Base-by-base conservation (phyloP, 2,329 filamentous ascomycete species). In the Pyrenophora seminiperda region DNA sequence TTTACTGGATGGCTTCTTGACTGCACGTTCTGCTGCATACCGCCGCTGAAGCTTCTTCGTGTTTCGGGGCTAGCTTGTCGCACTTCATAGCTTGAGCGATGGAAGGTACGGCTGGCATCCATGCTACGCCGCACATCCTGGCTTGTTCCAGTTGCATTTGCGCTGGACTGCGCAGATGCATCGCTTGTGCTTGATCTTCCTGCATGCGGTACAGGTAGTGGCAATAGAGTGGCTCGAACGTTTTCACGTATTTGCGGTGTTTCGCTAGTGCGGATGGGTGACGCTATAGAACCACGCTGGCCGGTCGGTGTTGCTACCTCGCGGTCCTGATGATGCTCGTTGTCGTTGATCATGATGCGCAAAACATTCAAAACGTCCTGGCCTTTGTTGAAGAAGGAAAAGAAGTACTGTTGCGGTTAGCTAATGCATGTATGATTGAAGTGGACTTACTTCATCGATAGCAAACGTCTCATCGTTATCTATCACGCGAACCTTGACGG, bases 391-490 rank as follows among this genome's bases (percentile, higher is more conserved):
- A 97, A 96, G 74, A 97, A 97, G 0, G 92, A 94, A 72, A 99
- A 97, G 71, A 95, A 97, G 71, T 97, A 97, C 85, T 92, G 52
- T 9, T 9, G 2, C 1, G 9, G 30, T 65, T 43, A 67, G 59
- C 34, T 29, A 31, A 18, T 4, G 2, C 24, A 6, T 10, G 1
- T n/a, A 15, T 5, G 17, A 11, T 19, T 5, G n/a, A 44, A 13
- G 11, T 11, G 2, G 15, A 36, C 42, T 22, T 76, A 90, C 89
- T 80, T 99, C 94, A 65, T 99, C 94, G 57, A 97, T 90, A 2
- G 92, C 92, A 74, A 89, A 97, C 0, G 91, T 95, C 73, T 97
- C 93, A 58, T 94, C 90, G 58, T 91, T 95, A 67, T 97, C 92
- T 48, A 97, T 86, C 34, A 97, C 91, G 30, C 91, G 85, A 54